Conservation (phyloP, 192 early-diverging fungal species). For the Entomortierella lignicola region DNA sequence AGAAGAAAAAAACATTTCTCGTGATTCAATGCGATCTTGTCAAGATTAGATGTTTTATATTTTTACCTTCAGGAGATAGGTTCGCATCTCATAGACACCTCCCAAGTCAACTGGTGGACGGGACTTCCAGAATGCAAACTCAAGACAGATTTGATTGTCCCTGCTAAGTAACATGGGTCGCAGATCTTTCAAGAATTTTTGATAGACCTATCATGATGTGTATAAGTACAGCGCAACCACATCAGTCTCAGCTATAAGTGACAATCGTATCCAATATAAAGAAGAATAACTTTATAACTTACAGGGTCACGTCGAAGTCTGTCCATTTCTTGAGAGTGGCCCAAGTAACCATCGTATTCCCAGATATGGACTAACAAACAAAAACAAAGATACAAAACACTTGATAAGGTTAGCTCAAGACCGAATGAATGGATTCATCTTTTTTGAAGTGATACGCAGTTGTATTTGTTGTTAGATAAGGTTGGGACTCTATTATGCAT, state of each 20-base stretch:
- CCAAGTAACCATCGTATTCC: conserved; percentile 93
- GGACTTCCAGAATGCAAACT: conserved; percentile 93
- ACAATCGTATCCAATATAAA: background rate
- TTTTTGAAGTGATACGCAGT: no score
- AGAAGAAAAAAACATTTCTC: no score
- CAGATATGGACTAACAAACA: conserved; percentile 83
- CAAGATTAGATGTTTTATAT: no score
- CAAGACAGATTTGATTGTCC: conserved; percentile 87
- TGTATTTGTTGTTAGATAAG: background rate
- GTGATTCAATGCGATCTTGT: no score
- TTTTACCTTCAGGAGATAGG: conserved; percentile 81
- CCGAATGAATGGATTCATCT: no score
- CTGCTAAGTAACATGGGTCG: conserved; percentile 77
- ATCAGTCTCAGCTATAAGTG: background rate
- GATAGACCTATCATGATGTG: conserved; percentile 70
- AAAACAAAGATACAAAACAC: background rate
- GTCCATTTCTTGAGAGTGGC: conserved; percentile 74
- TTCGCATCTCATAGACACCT: conserved; percentile 93
- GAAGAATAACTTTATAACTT: conserved; percentile 9
- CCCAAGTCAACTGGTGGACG: conserved; percentile 78
- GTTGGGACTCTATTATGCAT: background rate
- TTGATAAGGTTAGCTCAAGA: no score
- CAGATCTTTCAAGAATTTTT: conserved; percentile 73
- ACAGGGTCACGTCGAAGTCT: conserved; percentile 72
- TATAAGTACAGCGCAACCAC: no score